phyloP scores from a whole-genome alignment of 805 yeast species.

The Metschnikowia arizonensis region DNA sequence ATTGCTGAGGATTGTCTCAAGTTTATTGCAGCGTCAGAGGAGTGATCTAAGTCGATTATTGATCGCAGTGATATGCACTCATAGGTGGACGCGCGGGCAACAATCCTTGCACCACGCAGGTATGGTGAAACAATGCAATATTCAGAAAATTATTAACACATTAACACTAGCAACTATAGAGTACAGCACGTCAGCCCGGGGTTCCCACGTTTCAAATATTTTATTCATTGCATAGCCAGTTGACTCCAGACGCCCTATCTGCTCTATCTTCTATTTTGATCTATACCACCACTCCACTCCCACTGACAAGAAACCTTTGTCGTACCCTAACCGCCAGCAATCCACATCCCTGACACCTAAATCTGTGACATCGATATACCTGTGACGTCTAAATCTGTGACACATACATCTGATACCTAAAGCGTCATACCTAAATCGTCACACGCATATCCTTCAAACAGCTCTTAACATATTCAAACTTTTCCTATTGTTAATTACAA shows the following conservation, averaged over 20 bases:
- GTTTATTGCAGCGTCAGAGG: not conserved
- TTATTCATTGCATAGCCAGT: no score
- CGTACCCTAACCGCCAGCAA: not conserved
- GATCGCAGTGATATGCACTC: constrained; percentile 1
- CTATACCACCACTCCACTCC: not conserved
- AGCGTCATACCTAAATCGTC: no score
- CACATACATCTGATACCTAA: no score
- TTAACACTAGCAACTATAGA: not conserved
- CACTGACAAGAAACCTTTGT: not conserved
- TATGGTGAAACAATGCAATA: constrained; percentile 5
- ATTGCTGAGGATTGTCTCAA: not conserved
- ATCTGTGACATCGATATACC: no score
- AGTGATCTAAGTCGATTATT: not conserved
- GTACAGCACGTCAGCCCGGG: not conserved
- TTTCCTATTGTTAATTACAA: not conserved
- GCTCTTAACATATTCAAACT: not conserved
- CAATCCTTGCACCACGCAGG: constrained; percentile 5
- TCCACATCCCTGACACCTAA: not conserved
- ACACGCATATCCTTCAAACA: no score
- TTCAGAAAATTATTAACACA: not conserved
- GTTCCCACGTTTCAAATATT: not conserved
- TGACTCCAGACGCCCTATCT: not conserved
- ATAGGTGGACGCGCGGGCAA: constrained; percentile 3
- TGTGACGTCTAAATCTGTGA: no score
- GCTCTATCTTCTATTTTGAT: not conserved